Percentiles rank a stretch among this genome's conserved stretches.
Evolutionary conservation across 352 stramenopile species (phyloP).

Genomic region (Pythium inflatum): DNA sequence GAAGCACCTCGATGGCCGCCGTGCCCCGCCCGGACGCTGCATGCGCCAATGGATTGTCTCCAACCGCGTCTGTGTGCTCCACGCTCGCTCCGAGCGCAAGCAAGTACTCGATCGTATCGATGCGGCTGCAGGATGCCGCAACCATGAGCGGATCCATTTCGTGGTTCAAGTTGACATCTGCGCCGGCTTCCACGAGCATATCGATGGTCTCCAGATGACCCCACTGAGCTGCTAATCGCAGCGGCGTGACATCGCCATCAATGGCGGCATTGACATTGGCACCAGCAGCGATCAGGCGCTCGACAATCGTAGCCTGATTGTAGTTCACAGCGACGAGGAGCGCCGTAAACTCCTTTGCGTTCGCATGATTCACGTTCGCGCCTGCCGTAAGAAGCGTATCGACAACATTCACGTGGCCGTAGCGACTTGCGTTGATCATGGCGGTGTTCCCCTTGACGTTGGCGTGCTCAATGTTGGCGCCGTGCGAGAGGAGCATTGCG

Average conservation of each 20-base stretch:
- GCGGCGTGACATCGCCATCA: neutral
- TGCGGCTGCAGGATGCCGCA: no score
- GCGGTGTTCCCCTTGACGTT: neutral
- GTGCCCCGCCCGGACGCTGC: no score
- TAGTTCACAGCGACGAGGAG: neutral
- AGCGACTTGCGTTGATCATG: neutral
- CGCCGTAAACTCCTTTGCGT: neutral
- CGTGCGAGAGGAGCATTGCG: neutral
- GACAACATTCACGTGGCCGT: neutral
- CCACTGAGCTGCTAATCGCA: constrained; percentile 19
- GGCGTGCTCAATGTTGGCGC: constrained; percentile 1
- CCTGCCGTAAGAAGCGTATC: neutral
- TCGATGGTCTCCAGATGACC: neutral
- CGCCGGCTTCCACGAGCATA: neutral
- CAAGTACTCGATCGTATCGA: no score
- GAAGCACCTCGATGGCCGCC: no score
- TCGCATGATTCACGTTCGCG: neutral
- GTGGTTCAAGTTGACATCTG: no score
- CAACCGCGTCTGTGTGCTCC: no score
- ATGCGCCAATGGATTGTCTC: no score
- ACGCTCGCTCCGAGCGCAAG: no score
- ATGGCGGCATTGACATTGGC: neutral
- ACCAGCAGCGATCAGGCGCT: neutral
- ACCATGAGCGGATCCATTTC: no score
- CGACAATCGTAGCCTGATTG: neutral